Percentiles rank a stretch among this genome's conserved stretches.
phyloP scores from a whole-genome alignment of 768 basidiomycete genomes.

The Pleurotus ostreatus region DNA sequence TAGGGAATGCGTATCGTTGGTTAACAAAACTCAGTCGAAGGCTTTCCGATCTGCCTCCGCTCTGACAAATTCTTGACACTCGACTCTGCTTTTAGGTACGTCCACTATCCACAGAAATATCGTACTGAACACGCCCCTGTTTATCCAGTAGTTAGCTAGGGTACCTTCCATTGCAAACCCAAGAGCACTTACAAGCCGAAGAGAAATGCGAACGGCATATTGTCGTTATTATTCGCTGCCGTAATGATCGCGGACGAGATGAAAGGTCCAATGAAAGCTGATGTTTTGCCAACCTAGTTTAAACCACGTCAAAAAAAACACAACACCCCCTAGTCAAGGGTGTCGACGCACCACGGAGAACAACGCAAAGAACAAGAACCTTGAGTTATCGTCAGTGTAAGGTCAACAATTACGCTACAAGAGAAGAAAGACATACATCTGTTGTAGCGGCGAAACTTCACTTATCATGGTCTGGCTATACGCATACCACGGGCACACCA shows the following conservation, averaged over 20 bases:
- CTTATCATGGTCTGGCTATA: conserved; percentile 83
- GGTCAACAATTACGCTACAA: neutral
- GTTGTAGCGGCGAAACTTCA: conserved; percentile 68
- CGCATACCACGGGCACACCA: conserved; percentile 80
- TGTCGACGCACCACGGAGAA: conserved; percentile 54
- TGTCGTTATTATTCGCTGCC: conserved; percentile 62
- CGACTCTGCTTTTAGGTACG: conserved; percentile 56
- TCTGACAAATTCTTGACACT: conserved; percentile 57
- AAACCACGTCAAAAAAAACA: neutral
- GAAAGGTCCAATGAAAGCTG: conserved; percentile 73
- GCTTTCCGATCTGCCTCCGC: conserved; percentile 46
- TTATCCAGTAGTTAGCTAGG: neutral
- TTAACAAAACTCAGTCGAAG: conserved; percentile 11
- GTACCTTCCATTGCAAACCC: neutral
- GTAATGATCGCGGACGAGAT: conserved; percentile 74
- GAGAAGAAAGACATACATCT: conserved; percentile 45
- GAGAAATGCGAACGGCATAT: conserved; percentile 73
- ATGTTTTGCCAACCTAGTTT: conserved; percentile 63
- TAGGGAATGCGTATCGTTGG: too few relatives aligned
- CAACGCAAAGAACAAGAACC: conserved; percentile 74
- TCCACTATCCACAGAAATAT: conserved; percentile 62
- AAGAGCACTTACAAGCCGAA: conserved; percentile 55
- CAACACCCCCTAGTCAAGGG: neutral
- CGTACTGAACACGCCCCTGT: conserved; percentile 49
- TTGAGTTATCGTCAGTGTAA: conserved; percentile 10